Evolutionary conservation across 2,329 filamentous ascomycete genomes (phyloP).

Genomic region (Chaetomiaceae sp.): DNA sequence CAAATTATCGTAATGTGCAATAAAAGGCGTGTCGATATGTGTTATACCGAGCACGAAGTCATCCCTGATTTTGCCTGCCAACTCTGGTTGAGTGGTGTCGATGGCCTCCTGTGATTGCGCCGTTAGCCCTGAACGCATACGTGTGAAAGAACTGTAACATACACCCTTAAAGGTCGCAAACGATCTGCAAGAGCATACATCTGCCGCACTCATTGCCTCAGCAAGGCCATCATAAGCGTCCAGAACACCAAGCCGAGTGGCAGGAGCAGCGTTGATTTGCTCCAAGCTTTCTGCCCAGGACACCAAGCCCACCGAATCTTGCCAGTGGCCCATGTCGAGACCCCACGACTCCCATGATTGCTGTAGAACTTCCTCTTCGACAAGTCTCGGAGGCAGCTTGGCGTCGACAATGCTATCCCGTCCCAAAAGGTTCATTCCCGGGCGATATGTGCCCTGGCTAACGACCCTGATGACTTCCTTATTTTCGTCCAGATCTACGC

Average conservation of each 20-base stretch:
- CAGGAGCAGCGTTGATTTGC: conserved; percentile 1
- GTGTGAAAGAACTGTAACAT: conserved; percentile 2
- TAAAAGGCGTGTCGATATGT: conserved; percentile 44
- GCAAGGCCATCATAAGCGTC: conserved; percentile 50
- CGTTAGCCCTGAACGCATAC: conserved; percentile 10
- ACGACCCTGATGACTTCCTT: conserved; percentile 70
- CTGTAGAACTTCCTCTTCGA: conserved; percentile 58
- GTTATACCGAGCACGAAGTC: conserved; percentile 48
- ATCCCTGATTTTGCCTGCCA: conserved; percentile 44
- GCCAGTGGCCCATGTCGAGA: conserved; percentile 58
- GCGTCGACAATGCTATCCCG: conserved; percentile 51
- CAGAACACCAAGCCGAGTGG: conserved; percentile 37
- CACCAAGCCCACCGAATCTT: conserved; percentile 38
- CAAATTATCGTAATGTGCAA: conserved; percentile 32
- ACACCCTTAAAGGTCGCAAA: conserved; percentile 41
- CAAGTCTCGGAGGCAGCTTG: conserved; percentile 35
- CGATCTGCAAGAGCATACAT: conserved; percentile 52
- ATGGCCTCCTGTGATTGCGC: conserved; percentile 41
- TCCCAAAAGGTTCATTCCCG: conserved; percentile 72
- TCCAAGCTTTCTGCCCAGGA: conserved; percentile 35
- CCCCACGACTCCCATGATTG: conserved; percentile 66
- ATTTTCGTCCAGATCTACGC: conserved; percentile 62
- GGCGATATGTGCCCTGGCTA: conserved; percentile 72
- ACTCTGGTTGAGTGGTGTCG: conserved; percentile 60
- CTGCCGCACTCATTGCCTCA: conserved; percentile 61